phyloP scores from a whole-genome alignment of 371 early-diverging fungal genomes.

The Mortierella sp. region DNA sequence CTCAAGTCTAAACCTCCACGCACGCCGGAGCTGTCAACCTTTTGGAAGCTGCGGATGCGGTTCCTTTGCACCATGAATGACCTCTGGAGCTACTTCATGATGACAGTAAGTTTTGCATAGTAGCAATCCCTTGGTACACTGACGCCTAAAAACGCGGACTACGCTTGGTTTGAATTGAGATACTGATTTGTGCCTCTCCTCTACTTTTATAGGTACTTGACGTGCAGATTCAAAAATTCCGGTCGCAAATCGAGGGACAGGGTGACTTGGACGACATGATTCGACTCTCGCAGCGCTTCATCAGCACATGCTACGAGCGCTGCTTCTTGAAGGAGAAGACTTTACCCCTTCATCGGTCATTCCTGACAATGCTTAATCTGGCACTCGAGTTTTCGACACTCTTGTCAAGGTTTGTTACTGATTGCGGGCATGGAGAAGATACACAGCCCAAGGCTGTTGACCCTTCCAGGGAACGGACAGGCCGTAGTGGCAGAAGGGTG shows the following conservation, averaged over 20 bases:
- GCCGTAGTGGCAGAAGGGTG: conserved; percentile 29
- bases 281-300: conserved; percentile 22
- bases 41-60: conserved; percentile 44
- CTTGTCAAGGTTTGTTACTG: conserved; percentile 25
- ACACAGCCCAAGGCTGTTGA: neutral
- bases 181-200: neutral
- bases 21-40: conserved; percentile 13
- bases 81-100: conserved; percentile 54
- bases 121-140: too few relatives aligned
- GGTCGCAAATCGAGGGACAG: conserved; percentile 24
- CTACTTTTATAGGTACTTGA: conserved; percentile 33
- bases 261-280: conserved; percentile 52
- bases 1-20: conserved; percentile 28
- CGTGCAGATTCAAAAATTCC: conserved; percentile 38
- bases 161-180: neutral
- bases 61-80: conserved; percentile 43
- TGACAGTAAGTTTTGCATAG: conserved; percentile 26
- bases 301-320: conserved; percentile 37
- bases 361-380: conserved; percentile 43
- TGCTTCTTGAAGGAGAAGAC: conserved; percentile 47
- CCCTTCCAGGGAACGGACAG: neutral
- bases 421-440: conserved; percentile 17
- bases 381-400: conserved; percentile 35
- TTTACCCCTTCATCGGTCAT: conserved; percentile 37
- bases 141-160: neutral